These are phyloP conservation scores for Cryomyces antarcticus DNA, from an alignment of 495 filamentous ascomycete species.

Conservation along the genomic window DNA sequence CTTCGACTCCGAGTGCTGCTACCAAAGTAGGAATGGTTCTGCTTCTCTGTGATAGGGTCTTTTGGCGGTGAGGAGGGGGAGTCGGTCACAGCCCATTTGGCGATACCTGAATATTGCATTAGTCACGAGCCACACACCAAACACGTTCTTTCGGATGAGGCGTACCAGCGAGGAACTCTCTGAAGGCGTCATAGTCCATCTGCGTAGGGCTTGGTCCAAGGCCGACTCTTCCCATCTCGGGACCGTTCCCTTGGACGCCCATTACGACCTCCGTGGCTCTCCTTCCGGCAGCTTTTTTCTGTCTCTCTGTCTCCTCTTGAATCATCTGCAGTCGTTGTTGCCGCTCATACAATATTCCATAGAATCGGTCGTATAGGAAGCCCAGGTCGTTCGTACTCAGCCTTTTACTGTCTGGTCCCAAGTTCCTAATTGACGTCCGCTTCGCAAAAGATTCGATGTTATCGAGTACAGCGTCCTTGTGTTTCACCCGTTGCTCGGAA, in stretches of 20 bases:
- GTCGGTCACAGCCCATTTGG: conserved; percentile 82
- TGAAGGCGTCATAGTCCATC: conserved; percentile 93
- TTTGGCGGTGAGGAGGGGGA: conserved; percentile 37
- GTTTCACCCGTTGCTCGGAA: conserved; percentile 67
- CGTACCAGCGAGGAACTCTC: conserved; percentile 63
- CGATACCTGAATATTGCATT: conserved; percentile 26
- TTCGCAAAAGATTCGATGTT: conserved; percentile 96
- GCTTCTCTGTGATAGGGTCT: conserved; percentile 29
- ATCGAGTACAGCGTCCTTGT: conserved; percentile 77
- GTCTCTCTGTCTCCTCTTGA: conserved; percentile 51
- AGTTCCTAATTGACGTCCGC: conserved; percentile 83
- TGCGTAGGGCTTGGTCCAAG: conserved; percentile 69
- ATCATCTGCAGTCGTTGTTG: conserved; percentile 62
- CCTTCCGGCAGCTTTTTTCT: conserved; percentile 35
- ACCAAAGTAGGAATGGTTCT: conserved; percentile 33
- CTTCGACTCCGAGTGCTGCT: conserved; percentile 27
- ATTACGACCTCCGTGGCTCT: conserved; percentile 29
- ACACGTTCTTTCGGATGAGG: not conserved
- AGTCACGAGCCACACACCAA: too few relatives aligned
- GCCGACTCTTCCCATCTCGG: conserved; percentile 65
- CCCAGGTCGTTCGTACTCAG: conserved; percentile 69
- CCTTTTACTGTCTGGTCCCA: conserved; percentile 85
- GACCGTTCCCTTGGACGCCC: conserved; percentile 3
- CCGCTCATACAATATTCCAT: conserved; percentile 72
- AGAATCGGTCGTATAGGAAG: conserved; percentile 82